Conservation (phyloP, 768 basidiomycete genomes). For the Lactarius quietus region DNA sequence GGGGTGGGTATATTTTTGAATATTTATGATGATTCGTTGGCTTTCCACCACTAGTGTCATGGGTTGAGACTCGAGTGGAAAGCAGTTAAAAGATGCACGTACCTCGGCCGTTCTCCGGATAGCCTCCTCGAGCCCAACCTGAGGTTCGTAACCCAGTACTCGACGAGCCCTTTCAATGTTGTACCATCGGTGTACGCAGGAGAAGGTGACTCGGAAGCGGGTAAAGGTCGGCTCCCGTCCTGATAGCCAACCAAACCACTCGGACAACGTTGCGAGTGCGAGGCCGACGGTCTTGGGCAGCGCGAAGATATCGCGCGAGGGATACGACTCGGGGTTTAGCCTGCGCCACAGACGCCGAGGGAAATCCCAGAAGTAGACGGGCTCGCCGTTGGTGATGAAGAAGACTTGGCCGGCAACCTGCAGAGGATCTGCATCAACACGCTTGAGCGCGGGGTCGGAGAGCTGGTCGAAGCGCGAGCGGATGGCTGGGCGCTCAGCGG, state of each 20-base stretch:
- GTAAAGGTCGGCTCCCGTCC: constrained; percentile 87
- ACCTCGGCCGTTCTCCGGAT: constrained; percentile 75
- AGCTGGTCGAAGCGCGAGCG: constrained; percentile 84
- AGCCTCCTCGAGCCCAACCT: constrained; percentile 86
- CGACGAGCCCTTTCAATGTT: constrained; percentile 93
- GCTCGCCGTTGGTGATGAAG: constrained; percentile 97
- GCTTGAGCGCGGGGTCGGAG: constrained; percentile 52
- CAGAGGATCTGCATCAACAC: constrained; percentile 52
- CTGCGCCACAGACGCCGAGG: constrained; percentile 73
- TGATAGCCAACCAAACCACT: constrained; percentile 66
- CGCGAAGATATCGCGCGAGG: constrained; percentile 49
- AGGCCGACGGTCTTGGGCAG: constrained; percentile 67
- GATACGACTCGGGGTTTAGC: constrained; percentile 40
- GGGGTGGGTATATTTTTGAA: background rate
- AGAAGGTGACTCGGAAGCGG: constrained; percentile 75
- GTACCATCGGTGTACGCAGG: constrained; percentile 78
- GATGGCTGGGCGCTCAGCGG: constrained; percentile 50
- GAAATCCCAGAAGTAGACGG: constrained; percentile 95
- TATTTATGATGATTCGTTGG: constrained; percentile 21
- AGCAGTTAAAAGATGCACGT: constrained; percentile 30
- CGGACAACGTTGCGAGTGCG: constrained; percentile 64
- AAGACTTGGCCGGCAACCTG: constrained; percentile 91
- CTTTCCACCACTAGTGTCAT: constrained; percentile 24
- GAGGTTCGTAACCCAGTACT: constrained; percentile 90
- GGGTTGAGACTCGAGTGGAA: background rate